Evolutionary conservation across 352 stramenopile species (phyloP).

Genomic region (Phytophthora palmivora): DNA sequence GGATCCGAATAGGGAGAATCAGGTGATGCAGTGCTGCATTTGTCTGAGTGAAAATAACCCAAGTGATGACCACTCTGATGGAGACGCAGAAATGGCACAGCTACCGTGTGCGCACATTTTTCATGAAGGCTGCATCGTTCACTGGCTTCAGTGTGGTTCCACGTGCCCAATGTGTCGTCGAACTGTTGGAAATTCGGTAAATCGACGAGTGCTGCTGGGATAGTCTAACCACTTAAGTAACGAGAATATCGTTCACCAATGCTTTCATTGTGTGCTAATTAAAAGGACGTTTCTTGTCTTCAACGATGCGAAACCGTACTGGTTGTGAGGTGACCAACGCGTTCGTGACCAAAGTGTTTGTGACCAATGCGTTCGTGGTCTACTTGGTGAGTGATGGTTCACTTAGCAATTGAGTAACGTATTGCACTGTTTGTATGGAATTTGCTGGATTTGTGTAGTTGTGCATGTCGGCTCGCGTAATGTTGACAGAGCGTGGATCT

Average conservation of each 20-base stretch:
- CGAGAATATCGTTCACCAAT: slow-evolving; percentile 14
- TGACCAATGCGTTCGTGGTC: no score
- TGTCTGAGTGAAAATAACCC: slow-evolving; percentile 23
- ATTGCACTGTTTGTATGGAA: no score
- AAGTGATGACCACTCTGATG: not conserved
- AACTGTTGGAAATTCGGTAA: slow-evolving; percentile 16
- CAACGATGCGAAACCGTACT: no score
- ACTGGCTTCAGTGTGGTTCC: slow-evolving; percentile 58
- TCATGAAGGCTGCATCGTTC: slow-evolving; percentile 67
- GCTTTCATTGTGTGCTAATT: not conserved
- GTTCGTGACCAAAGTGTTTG: no score
- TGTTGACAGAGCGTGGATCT: not conserved
- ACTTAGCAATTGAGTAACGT: not conserved
- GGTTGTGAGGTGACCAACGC: no score
- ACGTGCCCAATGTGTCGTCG: slow-evolving; percentile 62
- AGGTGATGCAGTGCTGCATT: slow-evolving; percentile 26
- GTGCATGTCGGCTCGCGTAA: no score
- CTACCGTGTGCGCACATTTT: slow-evolving; percentile 60
- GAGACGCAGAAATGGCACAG: slow-evolving; percentile 28
- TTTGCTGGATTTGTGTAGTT: slow-evolving; percentile 4
- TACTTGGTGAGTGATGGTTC: slow-evolving; percentile 18
- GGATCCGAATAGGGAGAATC: not conserved
- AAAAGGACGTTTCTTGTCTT: no score
- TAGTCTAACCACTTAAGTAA: slow-evolving; percentile 11
- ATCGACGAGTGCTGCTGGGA: slow-evolving; percentile 11